Conservation (phyloP, 805 yeast genomes). For the Schwanniomyces vanrijiae region DNA sequence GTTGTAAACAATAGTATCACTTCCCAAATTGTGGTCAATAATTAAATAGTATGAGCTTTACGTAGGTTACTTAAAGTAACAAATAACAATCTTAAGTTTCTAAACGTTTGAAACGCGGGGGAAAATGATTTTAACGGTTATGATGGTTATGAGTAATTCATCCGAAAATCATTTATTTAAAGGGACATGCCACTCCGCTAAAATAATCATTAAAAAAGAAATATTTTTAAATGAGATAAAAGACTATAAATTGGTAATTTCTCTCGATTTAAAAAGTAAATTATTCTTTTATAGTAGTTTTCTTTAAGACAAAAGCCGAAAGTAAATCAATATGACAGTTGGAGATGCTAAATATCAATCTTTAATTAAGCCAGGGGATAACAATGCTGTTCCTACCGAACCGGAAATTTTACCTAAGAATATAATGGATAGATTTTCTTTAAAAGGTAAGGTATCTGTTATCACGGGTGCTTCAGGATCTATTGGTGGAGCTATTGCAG, state of each 20-base stretch:
- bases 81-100: no score
- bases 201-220: neutral
- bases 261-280: no score
- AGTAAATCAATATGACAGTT: neutral
- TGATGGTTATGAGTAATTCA: neutral
- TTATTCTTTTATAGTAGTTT: no score
- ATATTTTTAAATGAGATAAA: neutral
- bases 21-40: neutral
- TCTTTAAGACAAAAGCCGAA: neutral
- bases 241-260: neutral
- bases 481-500: constrained; percentile 79
- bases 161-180: neutral
- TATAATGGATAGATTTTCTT: constrained; percentile 68
- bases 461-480: constrained; percentile 84
- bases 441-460: constrained; percentile 79
- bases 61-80: no score
- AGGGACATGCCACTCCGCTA: neutral
- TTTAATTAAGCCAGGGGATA: constrained; percentile 26
- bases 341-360: constrained; percentile 9
- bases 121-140: neutral
- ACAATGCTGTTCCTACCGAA: constrained; percentile 47
- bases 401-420: constrained; percentile 52
- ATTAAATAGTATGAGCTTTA: neutral
- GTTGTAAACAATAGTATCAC: neutral
- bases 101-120: neutral